A percentile compares a stretch with the other conserved stretches of the same genome.
Conservation (phyloP, 768 basidiomycete species). For the Fibroporia radiculosa region DNA sequence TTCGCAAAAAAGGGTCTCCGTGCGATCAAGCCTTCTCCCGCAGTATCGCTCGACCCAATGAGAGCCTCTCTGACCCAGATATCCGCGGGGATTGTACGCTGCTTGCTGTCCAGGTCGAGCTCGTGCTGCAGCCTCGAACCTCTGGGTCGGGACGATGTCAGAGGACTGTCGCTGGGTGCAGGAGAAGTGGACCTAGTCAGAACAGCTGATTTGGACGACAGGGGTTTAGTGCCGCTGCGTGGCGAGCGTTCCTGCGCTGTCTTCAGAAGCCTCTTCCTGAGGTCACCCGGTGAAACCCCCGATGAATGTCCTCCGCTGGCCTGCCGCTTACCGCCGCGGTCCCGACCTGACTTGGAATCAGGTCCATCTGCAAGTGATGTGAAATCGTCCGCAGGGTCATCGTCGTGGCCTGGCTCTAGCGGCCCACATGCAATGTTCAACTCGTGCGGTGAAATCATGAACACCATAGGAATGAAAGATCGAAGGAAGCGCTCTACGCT, state of each 20-base stretch:
- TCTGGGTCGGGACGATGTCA: background rate
- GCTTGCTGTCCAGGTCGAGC: conserved; percentile 3
- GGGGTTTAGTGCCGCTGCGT: conserved; percentile 13
- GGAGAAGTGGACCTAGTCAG: conserved; percentile 31
- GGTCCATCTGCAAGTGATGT: conserved; percentile 14
- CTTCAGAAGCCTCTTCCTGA: conserved; percentile 74
- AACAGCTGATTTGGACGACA: conserved; percentile 15
- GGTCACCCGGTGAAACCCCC: conserved; percentile 54
- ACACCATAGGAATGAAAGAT: conserved; percentile 76
- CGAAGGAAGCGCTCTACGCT: conserved; percentile 81
- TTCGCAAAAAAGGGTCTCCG: conserved; percentile 79
- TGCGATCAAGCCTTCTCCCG: conserved; percentile 19
- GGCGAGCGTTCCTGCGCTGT: conserved; percentile 56
- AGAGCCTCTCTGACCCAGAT: conserved; percentile 50
- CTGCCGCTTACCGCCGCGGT: conserved; percentile 16
- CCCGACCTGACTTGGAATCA: conserved; percentile 17
- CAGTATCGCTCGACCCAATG: conserved; percentile 9
- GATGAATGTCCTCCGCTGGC: conserved; percentile 13
- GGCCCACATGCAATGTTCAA: conserved; percentile 58
- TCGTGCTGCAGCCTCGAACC: conserved; percentile 7
- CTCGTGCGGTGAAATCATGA: conserved; percentile 59
- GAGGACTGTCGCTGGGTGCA: conserved; percentile 9
- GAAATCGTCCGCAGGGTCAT: conserved; percentile 21
- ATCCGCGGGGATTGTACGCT: conserved; percentile 31
- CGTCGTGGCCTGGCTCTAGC: conserved; percentile 38